Percentiles rank a stretch among this genome's conserved stretches.
phyloP scores from a whole-genome alignment of 2,329 filamentous ascomycete species.

The Dactylellina sp. region DNA sequence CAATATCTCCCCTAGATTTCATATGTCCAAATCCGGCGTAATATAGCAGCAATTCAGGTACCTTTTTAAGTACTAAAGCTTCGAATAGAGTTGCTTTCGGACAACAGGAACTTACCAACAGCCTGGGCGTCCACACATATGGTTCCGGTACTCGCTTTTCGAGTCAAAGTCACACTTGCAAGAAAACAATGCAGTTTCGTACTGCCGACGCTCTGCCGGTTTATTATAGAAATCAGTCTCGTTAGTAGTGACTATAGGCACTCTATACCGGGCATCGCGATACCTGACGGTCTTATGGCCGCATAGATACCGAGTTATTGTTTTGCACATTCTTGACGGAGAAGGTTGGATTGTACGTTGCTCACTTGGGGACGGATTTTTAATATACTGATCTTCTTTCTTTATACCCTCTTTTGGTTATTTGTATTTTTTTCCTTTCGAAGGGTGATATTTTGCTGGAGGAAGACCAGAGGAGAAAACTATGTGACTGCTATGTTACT shows the following conservation, averaged over 20 bases:
- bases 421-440: too few relatives aligned
- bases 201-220: neutral
- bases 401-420: too few relatives aligned
- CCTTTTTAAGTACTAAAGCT: too few relatives aligned
- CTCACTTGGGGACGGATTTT: neutral
- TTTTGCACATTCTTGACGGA: slow-evolving; percentile 22
- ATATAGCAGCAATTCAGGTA: too few relatives aligned
- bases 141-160: slow-evolving; percentile 9
- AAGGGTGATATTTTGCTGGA: too few relatives aligned
- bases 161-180: slow-evolving; percentile 1
- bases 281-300: slow-evolving; percentile 8
- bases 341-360: neutral
- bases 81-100: too few relatives aligned
- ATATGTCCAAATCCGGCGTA: too few relatives aligned
- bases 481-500: too few relatives aligned
- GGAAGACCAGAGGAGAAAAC: too few relatives aligned
- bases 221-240: slow-evolving; percentile 15
- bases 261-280: slow-evolving; percentile 4
- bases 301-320: slow-evolving; percentile 10
- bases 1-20: neutral
- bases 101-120: slow-evolving; percentile 9
- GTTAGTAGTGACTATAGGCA: slow-evolving; percentile 15
- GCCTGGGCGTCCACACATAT: slow-evolving; percentile 13
- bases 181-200: slow-evolving; percentile 11
- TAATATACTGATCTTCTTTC: too few relatives aligned